Base-by-base conservation (phyloP, 2,329 filamentous ascomycete species). In the Botrytis squamosa region DNA sequence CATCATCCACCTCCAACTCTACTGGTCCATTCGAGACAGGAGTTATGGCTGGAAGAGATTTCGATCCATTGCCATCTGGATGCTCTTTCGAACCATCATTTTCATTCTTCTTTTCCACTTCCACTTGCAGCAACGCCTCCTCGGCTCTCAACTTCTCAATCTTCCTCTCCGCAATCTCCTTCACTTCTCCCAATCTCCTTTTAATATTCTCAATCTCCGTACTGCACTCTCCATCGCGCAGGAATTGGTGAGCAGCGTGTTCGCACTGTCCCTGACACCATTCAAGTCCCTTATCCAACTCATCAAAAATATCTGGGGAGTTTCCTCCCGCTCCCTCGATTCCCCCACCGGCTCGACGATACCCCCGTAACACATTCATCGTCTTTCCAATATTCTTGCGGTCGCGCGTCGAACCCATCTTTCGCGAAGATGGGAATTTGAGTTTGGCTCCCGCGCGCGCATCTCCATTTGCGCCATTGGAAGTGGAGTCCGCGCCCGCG, bases 161-260 rank as follows among this genome's bases (percentile, higher is more conserved):
- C 63, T 81, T 78, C 71, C 77, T 79, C 57, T 76, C 75, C 0
- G 80, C 79, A 10, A 55, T 83, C 46, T 88, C 87, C 69, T 90
- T 85, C 1, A 94, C 89, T 72, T 91, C 87, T 0, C 52, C 60
- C 8, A 80, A 66, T 36, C 76, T 77, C 57, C 59, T 63, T 67
- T 80, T 80, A 71, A 95, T 91, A 65, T 89, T 91, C 40, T 86
- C 85, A 57, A 97, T 87, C 81, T 97, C 93, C 29, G 89, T 87
- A n/a, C 85, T 87, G 82, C 95, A 97, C 79, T 96, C 92, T 18
- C 94, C 95, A 71, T 94, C 92, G 38, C 95, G 90, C n/a, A 98
- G 85, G 75, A 96, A 94, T 79, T 97, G 93, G 80, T 97, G 94
- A 0, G 95, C 95, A 4, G 92, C 95, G 71, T 91, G 90, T 83